Evolutionary conservation across 2,329 filamentous ascomycete genomes (phyloP).

Genomic region (Curvularia lunata): DNA sequence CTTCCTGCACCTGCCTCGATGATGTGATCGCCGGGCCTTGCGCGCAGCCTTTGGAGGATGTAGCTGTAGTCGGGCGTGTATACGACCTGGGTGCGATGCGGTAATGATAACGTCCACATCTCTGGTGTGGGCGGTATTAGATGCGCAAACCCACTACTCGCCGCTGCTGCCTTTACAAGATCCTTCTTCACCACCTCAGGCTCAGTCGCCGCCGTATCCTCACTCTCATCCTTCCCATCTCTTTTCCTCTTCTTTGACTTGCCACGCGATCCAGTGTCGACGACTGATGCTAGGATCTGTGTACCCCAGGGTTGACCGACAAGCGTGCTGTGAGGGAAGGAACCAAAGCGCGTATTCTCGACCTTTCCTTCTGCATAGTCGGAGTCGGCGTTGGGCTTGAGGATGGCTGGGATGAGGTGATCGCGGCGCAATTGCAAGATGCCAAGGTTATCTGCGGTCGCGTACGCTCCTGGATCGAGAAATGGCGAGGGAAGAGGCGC

Average conservation of each 20-base stretch:
- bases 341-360: slow-evolving; percentile 92
- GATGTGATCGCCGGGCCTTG: slow-evolving; percentile 72
- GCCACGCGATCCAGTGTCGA: slow-evolving; percentile 89
- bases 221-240: slow-evolving; percentile 45
- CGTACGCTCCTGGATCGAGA: slow-evolving; percentile 69
- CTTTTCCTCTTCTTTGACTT: slow-evolving; percentile 60
- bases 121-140: slow-evolving; percentile 80
- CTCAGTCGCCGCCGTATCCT: slow-evolving; percentile 20
- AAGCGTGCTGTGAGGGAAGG: slow-evolving; percentile 61
- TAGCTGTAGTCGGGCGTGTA: slow-evolving; percentile 90
- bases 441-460: slow-evolving; percentile 71
- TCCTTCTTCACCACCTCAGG: slow-evolving; percentile 44
- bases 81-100: slow-evolving; percentile 83
- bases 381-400: slow-evolving; percentile 48
- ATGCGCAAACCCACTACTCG: slow-evolving; percentile 73
- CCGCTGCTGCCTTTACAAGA: slow-evolving; percentile 55
- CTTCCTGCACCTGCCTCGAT: slow-evolving; percentile 85
- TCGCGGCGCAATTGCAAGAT: slow-evolving; percentile 90
- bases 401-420: slow-evolving; percentile 75
- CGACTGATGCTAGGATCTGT: slow-evolving; percentile 85
- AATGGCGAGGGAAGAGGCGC: slow-evolving; percentile 71
- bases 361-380: slow-evolving; percentile 56
- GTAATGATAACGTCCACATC: slow-evolving; percentile 79
- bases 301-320: slow-evolving; percentile 85
- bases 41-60: slow-evolving; percentile 76